Conservation (phyloP, 768 basidiomycete genomes). For the Pisolithus albus region DNA sequence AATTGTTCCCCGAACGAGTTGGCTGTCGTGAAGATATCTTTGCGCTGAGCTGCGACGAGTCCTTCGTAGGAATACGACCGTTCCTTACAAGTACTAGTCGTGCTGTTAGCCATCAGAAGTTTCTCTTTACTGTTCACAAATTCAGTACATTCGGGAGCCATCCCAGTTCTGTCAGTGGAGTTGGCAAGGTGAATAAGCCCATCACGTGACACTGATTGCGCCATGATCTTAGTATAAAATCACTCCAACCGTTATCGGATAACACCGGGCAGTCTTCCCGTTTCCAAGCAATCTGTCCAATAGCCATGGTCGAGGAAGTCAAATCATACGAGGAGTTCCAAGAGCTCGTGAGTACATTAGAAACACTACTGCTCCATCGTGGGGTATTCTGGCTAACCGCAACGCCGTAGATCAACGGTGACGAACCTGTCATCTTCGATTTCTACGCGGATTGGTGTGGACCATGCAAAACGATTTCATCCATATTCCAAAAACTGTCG, state of each 20-base stretch:
- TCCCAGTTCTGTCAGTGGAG: no score
- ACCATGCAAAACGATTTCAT: constrained; percentile 3
- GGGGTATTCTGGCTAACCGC: neutral
- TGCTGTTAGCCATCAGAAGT: no score
- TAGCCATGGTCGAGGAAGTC: neutral
- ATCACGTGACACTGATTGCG: neutral
- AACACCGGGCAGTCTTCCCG: neutral
- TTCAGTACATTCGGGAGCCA: no score
- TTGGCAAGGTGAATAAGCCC: neutral
- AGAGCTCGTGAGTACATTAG: neutral
- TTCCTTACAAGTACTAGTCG: no score
- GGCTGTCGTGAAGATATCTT: no score
- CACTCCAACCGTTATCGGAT: neutral
- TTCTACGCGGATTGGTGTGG: constrained; percentile 9
- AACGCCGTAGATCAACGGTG: constrained; percentile 9
- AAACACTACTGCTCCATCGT: neutral
- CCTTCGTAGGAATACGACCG: no score
- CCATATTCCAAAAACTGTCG: constrained; percentile 5
- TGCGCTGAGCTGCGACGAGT: no score
- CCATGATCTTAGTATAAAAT: neutral
- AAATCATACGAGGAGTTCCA: neutral
- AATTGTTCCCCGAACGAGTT: no score
- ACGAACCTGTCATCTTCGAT: constrained; percentile 1
- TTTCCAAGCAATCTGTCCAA: neutral
- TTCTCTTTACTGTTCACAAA: no score